Percentiles rank a stretch among this genome's conserved stretches.
These are phyloP conservation scores for Potentilla sterilis DNA, from an alignment of 306 rosid genomes.

Conservation along the genomic window DNA sequence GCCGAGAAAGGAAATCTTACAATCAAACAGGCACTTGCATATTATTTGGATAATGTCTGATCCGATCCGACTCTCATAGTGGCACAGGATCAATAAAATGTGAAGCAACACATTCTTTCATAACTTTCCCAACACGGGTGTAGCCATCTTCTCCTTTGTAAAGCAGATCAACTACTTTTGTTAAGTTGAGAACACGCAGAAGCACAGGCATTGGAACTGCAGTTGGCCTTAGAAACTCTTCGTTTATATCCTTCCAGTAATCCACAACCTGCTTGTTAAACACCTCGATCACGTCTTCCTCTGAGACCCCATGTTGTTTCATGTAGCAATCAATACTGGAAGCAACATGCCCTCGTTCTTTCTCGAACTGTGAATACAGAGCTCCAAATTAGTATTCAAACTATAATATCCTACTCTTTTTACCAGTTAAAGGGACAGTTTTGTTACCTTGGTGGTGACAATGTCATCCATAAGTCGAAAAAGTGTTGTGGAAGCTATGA, in stretches of 20 bases:
- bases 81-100: conserved; percentile 28
- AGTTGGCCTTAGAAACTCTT: conserved; percentile 26
- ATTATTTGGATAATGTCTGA: no score
- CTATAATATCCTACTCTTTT: neutral
- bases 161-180: conserved; percentile 30
- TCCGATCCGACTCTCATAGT: neutral
- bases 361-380: conserved; percentile 28
- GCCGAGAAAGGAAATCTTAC: no score
- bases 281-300: conserved; percentile 8
- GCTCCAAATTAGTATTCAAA: neutral
- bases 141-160: conserved; percentile 36
- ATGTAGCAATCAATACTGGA: conserved; percentile 45
- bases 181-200: conserved; percentile 31
- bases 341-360: conserved; percentile 34
- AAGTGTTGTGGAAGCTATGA: conserved; percentile 3
- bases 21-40: no score
- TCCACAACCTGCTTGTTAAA: conserved; percentile 16
- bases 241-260: conserved; percentile 45
- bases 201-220: conserved; percentile 31
- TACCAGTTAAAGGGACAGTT: neutral
- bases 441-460: conserved; percentile 16
- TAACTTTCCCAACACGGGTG: conserved; percentile 22
- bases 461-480: conserved; percentile 19
- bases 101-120: conserved; percentile 24
- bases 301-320: conserved; percentile 18